Evolutionary conservation across 352 stramenopile species (phyloP).

Genomic region (Phytophthora melonis): DNA sequence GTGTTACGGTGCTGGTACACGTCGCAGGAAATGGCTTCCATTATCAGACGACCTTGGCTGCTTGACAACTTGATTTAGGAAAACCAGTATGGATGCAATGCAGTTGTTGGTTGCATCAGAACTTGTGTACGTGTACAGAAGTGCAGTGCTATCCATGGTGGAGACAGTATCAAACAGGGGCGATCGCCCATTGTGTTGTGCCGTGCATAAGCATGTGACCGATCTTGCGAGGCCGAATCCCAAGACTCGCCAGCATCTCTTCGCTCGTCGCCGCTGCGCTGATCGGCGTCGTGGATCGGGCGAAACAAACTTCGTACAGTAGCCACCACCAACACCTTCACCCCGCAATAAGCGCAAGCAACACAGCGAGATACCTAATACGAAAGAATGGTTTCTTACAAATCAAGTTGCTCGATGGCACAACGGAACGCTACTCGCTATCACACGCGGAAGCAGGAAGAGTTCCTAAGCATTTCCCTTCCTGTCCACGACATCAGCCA

Average conservation of each 20-base stretch:
- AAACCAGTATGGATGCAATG: background rate
- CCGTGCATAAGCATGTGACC: background rate
- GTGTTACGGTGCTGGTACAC: background rate
- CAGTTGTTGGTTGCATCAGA: background rate
- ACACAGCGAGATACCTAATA: slow-evolving; percentile 19
- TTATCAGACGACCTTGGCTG: background rate
- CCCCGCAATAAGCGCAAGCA: background rate
- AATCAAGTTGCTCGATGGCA: slow-evolving; percentile 32
- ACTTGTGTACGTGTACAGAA: no score
- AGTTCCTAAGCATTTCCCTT: background rate
- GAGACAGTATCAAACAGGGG: no score
- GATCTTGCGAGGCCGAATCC: background rate
- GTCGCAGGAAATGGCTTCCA: background rate
- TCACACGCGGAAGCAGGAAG: slow-evolving; percentile 7
- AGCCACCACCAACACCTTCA: background rate
- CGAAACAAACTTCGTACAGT: background rate
- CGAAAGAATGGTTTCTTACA: slow-evolving; percentile 31
- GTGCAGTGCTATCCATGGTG: background rate
- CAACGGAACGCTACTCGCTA: slow-evolving; percentile 27
- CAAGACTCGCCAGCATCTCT: background rate
- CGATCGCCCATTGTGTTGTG: background rate
- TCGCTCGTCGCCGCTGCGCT: background rate
- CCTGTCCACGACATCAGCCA: slow-evolving; percentile 19
- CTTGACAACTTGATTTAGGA: background rate
- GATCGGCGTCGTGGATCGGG: slow-evolving; percentile 1